Percentiles rank a stretch among this genome's conserved stretches.
Conservation (phyloP, 2,329 filamentous ascomycete species). For the Xylariaceae sp. region DNA sequence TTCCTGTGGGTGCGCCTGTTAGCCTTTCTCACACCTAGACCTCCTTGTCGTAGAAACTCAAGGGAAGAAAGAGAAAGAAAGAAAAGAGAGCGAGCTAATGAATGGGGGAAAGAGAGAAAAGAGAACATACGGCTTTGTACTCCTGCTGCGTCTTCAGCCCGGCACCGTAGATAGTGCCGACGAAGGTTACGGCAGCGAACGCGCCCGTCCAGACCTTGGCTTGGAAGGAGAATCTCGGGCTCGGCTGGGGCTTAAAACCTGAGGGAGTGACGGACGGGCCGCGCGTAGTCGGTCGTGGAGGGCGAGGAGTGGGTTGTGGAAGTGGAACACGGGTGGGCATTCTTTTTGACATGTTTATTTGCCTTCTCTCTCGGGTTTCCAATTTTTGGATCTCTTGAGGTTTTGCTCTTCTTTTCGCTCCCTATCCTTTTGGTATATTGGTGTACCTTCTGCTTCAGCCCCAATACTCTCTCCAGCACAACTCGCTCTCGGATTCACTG, state of each 20-base stretch:
- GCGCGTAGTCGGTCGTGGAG: neutral
- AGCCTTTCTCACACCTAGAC: too few relatives aligned
- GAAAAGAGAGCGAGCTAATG: neutral
- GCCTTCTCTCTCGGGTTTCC: too few relatives aligned
- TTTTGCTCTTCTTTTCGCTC: too few relatives aligned
- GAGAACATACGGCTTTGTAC: constrained; percentile 37
- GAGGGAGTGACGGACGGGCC: too few relatives aligned
- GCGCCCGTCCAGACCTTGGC: constrained; percentile 38
- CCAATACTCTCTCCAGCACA: constrained; percentile 23
- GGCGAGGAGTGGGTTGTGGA: neutral
- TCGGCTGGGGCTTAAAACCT: neutral
- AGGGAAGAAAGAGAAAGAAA: too few relatives aligned
- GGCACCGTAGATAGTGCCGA: constrained; percentile 47
- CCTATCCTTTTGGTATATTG: too few relatives aligned
- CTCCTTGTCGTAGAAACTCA: too few relatives aligned
- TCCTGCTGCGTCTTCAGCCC: constrained; percentile 47
- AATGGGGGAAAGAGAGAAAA: neutral
- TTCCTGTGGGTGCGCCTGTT: constrained; percentile 21
- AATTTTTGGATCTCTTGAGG: too few relatives aligned
- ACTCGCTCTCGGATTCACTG: constrained; percentile 13
- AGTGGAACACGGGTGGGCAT: constrained; percentile 1
- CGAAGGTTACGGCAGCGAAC: constrained; percentile 43
- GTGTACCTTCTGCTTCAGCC: constrained; percentile 6
- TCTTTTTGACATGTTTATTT: too few relatives aligned
- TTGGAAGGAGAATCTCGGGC: neutral